These are phyloP conservation scores for Blastobotrys terrestris DNA, from an alignment of 805 yeast species.

Conservation along the genomic window DNA sequence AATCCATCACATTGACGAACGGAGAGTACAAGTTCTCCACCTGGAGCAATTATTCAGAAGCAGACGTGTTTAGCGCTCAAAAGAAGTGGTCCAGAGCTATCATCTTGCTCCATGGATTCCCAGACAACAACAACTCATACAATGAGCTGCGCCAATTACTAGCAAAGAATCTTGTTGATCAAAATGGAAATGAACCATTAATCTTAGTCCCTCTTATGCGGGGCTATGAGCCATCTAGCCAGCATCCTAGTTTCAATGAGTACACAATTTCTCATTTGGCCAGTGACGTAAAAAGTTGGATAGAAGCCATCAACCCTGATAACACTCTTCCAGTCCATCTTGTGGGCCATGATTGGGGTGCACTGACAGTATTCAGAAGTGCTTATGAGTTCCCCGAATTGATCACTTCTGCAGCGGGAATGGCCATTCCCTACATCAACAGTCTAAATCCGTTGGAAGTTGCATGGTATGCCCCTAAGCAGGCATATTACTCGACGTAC, in stretches of 20 bases:
- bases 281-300: slow-evolving; percentile 14
- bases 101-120: slow-evolving; percentile 26
- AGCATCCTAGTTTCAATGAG: not conserved
- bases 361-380: slow-evolving; percentile 18
- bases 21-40: not conserved
- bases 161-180: slow-evolving; percentile 9
- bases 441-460: slow-evolving; percentile 9
- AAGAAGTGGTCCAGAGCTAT: not conserved
- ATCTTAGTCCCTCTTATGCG: slow-evolving; percentile 22
- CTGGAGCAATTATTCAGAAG: not conserved
- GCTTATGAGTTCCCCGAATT: slow-evolving; percentile 18
- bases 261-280: slow-evolving; percentile 17
- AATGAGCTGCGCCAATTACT: slow-evolving; percentile 9
- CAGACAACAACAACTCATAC: slow-evolving; percentile 21
- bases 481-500: slow-evolving; percentile 24
- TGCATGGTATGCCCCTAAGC: slow-evolving; percentile 16
- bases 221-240: slow-evolving; percentile 25
- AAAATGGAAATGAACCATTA: slow-evolving; percentile 5
- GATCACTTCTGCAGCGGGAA: slow-evolving; percentile 15
- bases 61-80: not conserved
- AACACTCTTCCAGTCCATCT: slow-evolving; percentile 17
- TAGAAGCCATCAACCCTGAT: slow-evolving; percentile 13
- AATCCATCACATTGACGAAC: not conserved
- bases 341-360: slow-evolving; percentile 29
- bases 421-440: slow-evolving; percentile 23